Evolutionary conservation across 768 basidiomycete genomes (phyloP), one percentile per base, ranked within the genome.

Genomic region (Tulasnella sp.): DNA sequence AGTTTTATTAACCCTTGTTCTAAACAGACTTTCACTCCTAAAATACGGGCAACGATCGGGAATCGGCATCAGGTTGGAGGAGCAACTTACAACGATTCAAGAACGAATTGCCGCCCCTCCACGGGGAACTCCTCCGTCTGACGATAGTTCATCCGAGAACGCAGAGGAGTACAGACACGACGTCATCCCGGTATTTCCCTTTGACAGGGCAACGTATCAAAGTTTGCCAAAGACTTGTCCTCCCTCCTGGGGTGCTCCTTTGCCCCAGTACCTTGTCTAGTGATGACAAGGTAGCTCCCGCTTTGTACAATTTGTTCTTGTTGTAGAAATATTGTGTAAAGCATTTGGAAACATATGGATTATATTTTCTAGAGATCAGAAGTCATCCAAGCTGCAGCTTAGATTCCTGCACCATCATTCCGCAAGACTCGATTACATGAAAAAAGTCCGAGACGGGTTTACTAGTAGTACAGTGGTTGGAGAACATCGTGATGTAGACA

Each of bases 101-200:
- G 75, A 76, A 40, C 75, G 57, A 23, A 57, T 76, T 9, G 57
- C 57, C 3, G 37, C 48, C 16, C 16, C 57, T 26, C 55, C n/a
- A 42, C 20, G 46, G 9, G 51, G 7, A 13, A 18, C 26, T 40
- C 75, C 48, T 20, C 29, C 23, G 26, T 69, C 40, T 16, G 40
- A 57, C 37, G 48, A 57, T 15, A 26, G 26, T 20, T 11, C 35
- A 20, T 40, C 71, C 71, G 39, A 35, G 37, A 26, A 35, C 15
- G 71, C 37, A 40, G 44, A 67, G 5, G 61, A 67, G 16, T 67
- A 67, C 26, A 29, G 71, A 13, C 44, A 72, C 44, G 39, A 40
- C 13, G 44, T 46, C 39, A 76, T 76, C 46, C 75, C 75, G 15
- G 29, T 76, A 23, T 76, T 76, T 23, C 75, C 75, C 18, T 76